Evolutionary conservation across 1,139 yeast genomes (phyloP).

Genomic region (Kodamaea ohmeri): DNA sequence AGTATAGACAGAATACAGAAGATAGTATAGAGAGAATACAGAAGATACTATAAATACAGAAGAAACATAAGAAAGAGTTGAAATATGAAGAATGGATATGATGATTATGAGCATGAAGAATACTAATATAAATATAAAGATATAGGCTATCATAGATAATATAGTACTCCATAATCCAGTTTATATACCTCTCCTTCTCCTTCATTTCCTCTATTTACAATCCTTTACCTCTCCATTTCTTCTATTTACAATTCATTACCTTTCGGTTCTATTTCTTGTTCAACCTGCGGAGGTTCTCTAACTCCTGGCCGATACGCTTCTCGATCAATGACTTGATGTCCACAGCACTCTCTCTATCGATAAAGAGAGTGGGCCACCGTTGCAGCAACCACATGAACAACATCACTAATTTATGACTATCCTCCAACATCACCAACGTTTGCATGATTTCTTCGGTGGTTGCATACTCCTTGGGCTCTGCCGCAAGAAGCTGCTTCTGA

Average conservation of each 20-base stretch:
- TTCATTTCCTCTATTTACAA: no score
- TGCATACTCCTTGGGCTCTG: constrained; percentile 21
- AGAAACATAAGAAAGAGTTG: no score
- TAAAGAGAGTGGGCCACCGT: constrained; percentile 77
- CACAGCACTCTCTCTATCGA: constrained; percentile 71
- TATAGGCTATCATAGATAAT: no score
- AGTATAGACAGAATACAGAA: no score
- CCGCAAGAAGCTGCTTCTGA: constrained; percentile 27
- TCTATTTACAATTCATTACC: background rate
- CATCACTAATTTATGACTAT: constrained; percentile 64
- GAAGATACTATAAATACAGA: no score
- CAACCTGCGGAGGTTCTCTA: constrained; percentile 38
- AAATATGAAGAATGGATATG: no score
- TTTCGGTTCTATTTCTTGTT: constrained; percentile 11
- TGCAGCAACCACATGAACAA: constrained; percentile 84
- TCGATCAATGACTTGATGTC: constrained; percentile 67
- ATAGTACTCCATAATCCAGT: no score
- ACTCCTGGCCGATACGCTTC: constrained; percentile 61
- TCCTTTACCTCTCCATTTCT: no score
- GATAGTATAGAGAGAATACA: no score
- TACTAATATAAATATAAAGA: no score
- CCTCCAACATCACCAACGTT: constrained; percentile 55
- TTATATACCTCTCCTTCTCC: no score
- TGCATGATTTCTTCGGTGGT: constrained; percentile 28
- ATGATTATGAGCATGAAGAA: no score